Conservation (phyloP, 495 filamentous ascomycete species). For the Lentithecium fluviatile region DNA sequence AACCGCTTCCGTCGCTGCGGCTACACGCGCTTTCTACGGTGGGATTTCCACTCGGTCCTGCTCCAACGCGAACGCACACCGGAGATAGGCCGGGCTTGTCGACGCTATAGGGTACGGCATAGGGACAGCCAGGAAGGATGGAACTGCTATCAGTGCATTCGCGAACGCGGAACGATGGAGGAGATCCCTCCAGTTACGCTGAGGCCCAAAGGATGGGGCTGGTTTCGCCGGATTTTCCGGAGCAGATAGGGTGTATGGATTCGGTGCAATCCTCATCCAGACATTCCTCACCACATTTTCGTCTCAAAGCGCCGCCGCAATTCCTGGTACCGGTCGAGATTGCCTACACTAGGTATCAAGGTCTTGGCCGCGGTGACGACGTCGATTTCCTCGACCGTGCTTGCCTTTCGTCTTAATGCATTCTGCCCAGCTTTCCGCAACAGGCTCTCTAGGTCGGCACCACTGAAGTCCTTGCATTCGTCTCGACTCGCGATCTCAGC, state of each 20-base stretch:
- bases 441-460: constrained; percentile 81
- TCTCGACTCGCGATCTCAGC: constrained; percentile 57
- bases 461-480: constrained; percentile 81
- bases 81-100: constrained; percentile 1
- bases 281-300: constrained; percentile 6
- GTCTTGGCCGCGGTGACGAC: constrained; percentile 71
- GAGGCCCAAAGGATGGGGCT: neutral
- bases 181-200: neutral
- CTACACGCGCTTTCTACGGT: constrained; percentile 10
- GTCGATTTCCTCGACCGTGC: constrained; percentile 53
- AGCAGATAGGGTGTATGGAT: too few species aligned
- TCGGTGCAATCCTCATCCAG: neutral
- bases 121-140: constrained; percentile 16
- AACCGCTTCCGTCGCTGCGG: constrained; percentile 6
- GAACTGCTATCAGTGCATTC: constrained; percentile 16
- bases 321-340: constrained; percentile 67
- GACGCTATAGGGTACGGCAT: neutral
- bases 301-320: constrained; percentile 46
- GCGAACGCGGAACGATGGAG: neutral
- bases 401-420: constrained; percentile 59
- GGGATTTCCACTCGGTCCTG: constrained; percentile 3
- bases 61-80: neutral
- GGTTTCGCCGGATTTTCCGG: neutral
- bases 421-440: constrained; percentile 73
- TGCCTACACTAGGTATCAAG: constrained; percentile 77